Evolutionary conservation across 2,329 filamentous ascomycete species (phyloP).

Genomic region (Venturia asperata): DNA sequence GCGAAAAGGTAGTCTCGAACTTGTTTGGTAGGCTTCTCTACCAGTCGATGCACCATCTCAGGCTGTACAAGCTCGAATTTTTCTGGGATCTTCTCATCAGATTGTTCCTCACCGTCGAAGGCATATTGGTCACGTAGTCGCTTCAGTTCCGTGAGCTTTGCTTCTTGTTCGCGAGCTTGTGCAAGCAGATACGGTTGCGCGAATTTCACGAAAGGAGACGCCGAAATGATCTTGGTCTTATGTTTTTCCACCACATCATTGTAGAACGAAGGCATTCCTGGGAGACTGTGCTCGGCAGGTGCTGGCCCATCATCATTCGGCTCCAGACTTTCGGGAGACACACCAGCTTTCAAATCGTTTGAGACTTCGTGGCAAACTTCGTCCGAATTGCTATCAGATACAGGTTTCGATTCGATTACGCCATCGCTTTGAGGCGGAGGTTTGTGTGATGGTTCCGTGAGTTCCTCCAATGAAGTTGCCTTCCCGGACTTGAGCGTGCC

Average conservation of each 20-base stretch:
- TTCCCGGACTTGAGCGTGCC: slow-evolving; percentile 27
- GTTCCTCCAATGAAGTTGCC: background rate
- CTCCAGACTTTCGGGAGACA: background rate
- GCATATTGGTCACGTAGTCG: slow-evolving; percentile 67
- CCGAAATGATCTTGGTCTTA: slow-evolving; percentile 85
- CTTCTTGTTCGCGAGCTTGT: slow-evolving; percentile 84
- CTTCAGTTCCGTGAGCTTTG: slow-evolving; percentile 73
- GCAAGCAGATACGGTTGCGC: slow-evolving; percentile 88
- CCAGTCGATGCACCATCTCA: slow-evolving; percentile 85
- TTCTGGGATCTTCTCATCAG: slow-evolving; percentile 25
- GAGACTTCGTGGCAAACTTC: background rate
- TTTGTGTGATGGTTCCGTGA: background rate
- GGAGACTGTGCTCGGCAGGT: background rate
- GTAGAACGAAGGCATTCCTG: slow-evolving; percentile 20
- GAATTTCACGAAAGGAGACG: slow-evolving; percentile 94
- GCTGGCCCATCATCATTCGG: background rate
- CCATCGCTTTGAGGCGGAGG: background rate
- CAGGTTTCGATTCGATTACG: background rate
- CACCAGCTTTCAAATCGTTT: background rate
- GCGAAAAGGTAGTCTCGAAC: slow-evolving; percentile 91
- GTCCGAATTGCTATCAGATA: background rate
- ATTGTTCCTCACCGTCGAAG: slow-evolving; percentile 33
- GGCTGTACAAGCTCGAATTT: slow-evolving; percentile 88
- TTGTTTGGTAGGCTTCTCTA: slow-evolving; percentile 72
- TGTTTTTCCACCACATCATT: slow-evolving; percentile 67